Conservation (phyloP, 139 green algal species). For the Dunaliella primolecta region DNA sequence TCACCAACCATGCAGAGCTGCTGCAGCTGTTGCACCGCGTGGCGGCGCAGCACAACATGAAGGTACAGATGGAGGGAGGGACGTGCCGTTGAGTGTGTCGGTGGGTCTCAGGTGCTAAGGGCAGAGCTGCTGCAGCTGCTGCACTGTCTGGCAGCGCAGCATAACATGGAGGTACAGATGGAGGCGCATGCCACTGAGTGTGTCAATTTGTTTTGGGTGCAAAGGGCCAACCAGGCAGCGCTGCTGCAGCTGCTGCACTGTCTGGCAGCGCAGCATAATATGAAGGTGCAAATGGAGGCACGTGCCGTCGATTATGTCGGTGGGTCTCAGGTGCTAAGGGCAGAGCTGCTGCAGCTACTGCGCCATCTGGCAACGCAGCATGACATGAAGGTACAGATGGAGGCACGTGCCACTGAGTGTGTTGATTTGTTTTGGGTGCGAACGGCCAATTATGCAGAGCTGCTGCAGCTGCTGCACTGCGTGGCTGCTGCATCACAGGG, state of each 20-base stretch:
- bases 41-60: conserved; percentile 34
- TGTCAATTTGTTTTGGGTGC: too few relatives aligned
- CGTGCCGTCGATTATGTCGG: too few relatives aligned
- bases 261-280: conserved; percentile 37
- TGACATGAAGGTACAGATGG: background rate
- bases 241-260: conserved; percentile 50
- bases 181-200: background rate
- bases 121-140: background rate
- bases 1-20: conserved; percentile 39
- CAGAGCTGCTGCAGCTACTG: background rate
- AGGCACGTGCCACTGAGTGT: too few relatives aligned
- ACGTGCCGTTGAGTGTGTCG: too few relatives aligned
- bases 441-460: conserved; percentile 29
- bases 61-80: too few relatives aligned
- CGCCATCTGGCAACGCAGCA: background rate
- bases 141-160: background rate
- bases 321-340: background rate
- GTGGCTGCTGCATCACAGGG: too few relatives aligned
- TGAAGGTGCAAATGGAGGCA: too few relatives aligned
- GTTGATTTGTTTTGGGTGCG: too few relatives aligned
- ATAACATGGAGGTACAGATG: background rate
- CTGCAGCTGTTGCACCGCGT: conserved; percentile 47
- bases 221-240: conserved; percentile 30
- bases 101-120: background rate
- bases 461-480: conserved; percentile 49